Percentiles rank a stretch among this genome's conserved stretches.
phyloP scores from a whole-genome alignment of 331 rosid genomes.

The Cucumis variabilis region DNA sequence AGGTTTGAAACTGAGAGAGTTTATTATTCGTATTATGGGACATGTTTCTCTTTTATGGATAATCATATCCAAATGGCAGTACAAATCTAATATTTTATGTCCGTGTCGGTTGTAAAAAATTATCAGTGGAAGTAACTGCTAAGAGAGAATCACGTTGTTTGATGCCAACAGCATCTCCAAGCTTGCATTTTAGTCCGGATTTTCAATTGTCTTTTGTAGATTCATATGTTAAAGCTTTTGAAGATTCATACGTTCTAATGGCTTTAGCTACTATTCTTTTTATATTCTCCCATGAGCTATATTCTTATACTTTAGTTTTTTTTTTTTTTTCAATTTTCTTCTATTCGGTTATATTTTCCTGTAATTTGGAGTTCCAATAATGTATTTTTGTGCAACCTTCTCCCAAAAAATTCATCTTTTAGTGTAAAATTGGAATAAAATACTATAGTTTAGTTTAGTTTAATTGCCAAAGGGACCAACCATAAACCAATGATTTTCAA shows the following conservation, averaged over 20 bases:
- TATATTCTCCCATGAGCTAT: background rate
- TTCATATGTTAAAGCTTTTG: background rate
- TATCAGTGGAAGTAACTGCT: background rate
- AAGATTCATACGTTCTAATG: background rate
- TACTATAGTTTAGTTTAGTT: background rate
- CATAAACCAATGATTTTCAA: background rate
- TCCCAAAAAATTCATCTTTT: background rate
- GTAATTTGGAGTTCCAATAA: background rate
- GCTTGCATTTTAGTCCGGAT: background rate
- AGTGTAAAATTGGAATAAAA: background rate
- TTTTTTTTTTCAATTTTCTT: too few relatives aligned
- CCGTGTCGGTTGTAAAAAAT: background rate
- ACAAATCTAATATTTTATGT: background rate
- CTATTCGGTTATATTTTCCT: background rate
- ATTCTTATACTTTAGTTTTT: background rate
- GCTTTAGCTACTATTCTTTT: background rate
- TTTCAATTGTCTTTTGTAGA: background rate
- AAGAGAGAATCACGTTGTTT: background rate
- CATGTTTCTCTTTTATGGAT: conserved; percentile 5
- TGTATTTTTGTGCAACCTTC: background rate
- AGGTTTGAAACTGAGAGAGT: conserved; percentile 49
- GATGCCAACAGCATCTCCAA: background rate
- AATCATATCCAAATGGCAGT: background rate
- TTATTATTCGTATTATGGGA: background rate
- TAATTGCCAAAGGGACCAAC: background rate